Percentiles rank a stretch among this genome's conserved stretches.
Evolutionary conservation across 2,329 filamentous ascomycete genomes (phyloP).

Genomic region (Exserohilum turcica): DNA sequence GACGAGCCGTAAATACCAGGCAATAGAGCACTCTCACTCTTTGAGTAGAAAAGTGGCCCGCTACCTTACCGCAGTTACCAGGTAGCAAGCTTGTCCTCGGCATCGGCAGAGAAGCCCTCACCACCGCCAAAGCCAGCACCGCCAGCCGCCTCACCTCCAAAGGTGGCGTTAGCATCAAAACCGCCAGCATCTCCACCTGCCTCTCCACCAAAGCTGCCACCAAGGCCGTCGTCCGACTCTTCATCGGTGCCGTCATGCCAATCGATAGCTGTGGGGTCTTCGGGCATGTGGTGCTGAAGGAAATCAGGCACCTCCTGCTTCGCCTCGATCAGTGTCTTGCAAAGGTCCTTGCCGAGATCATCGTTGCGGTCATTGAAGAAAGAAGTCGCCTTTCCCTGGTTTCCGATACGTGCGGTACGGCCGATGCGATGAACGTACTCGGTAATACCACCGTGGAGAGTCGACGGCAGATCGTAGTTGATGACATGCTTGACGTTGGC

Average conservation of each 20-base stretch:
- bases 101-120: constrained; percentile 23
- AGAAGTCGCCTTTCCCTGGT: constrained; percentile 82
- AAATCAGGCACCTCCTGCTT: constrained; percentile 83
- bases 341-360: constrained; percentile 72
- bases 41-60: background rate
- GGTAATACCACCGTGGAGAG: constrained; percentile 80
- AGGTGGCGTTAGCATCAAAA: constrained; percentile 17
- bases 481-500: constrained; percentile 87
- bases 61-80: constrained; percentile 28
- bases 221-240: constrained; percentile 37
- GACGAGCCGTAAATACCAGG: background rate
- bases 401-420: constrained; percentile 91
- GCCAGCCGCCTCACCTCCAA: constrained; percentile 13
- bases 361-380: constrained; percentile 84
- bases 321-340: constrained; percentile 81
- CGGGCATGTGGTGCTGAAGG: constrained; percentile 67
- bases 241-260: constrained; percentile 60
- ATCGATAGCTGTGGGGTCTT: constrained; percentile 55
- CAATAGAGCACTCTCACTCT: constrained; percentile 1
- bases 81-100: constrained; percentile 29
- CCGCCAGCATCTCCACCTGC: constrained; percentile 13
- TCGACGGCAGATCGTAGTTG: constrained; percentile 85
- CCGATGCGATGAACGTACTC: constrained; percentile 97
- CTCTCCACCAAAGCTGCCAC: constrained; percentile 17
- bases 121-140: constrained; percentile 12